A percentile compares a stretch with the other conserved stretches of the same genome.
Conservation (phyloP, 2,329 filamentous ascomycete genomes). For the Phoma sp. region DNA sequence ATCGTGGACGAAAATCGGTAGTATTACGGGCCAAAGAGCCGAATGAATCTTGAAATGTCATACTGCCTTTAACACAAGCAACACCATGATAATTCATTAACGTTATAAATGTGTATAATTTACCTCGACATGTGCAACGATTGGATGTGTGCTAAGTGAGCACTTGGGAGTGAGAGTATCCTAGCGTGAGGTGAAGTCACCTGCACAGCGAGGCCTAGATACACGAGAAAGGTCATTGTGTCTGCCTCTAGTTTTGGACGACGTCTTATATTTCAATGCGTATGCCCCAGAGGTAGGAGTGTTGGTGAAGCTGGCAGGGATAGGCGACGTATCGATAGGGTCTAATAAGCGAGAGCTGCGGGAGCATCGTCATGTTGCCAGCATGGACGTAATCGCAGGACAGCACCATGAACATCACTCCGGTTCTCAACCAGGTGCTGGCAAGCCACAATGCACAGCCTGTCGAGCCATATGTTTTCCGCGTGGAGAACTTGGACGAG, state of each 20-base stretch:
- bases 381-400: constrained; percentile 15
- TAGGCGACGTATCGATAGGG: background rate
- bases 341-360: constrained; percentile 36
- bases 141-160: too few relatives aligned
- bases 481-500: constrained; percentile 68
- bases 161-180: too few relatives aligned
- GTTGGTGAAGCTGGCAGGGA: constrained; percentile 18
- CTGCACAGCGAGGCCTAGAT: background rate
- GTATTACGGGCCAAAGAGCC: too few relatives aligned
- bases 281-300: background rate
- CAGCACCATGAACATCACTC: constrained; percentile 66
- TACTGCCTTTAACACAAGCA: too few relatives aligned
- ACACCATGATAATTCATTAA: too few relatives aligned
- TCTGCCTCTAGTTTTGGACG: background rate
- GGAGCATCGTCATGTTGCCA: constrained; percentile 37
- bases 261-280: background rate
- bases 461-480: constrained; percentile 54
- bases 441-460: constrained; percentile 64
- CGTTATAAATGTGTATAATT: too few relatives aligned
- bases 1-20: background rate
- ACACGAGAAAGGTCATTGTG: too few relatives aligned
- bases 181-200: background rate
- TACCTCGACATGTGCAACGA: background rate
- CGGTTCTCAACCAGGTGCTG: constrained; percentile 73
- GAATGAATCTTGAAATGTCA: too few relatives aligned